Evolutionary conservation across 352 stramenopile genomes (phyloP), one percentile per base, ranked within the genome.

Genomic region (Phytophthora fragariaefolia): DNA sequence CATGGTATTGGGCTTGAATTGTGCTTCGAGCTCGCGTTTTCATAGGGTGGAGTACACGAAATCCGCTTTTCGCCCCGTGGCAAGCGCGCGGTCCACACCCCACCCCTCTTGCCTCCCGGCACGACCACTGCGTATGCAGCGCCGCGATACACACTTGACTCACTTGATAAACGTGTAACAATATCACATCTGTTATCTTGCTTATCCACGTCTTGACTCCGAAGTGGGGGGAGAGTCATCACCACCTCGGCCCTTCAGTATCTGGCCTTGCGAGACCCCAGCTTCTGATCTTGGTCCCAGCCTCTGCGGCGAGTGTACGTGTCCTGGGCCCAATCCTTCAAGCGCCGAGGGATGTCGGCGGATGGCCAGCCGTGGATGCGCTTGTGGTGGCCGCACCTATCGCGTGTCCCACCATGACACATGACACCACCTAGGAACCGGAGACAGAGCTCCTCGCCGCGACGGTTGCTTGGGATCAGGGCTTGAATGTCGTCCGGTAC

Each of bases 391-490:
- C 40, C 28, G 15, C 42, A 62, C 1, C 24, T 26, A 10, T 34
- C 28, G 12, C 28, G 28, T 26, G 54, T 53, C 10, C 40, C 54
- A 4, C 54, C 54, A 2, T n/a, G 47, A 15, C 26, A 62, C 43
- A 46, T 36, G 17, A 54, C 40, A 0, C 20, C 54, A n/a, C 27
- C 43, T 46, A 56, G 24, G 3, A 49, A 34, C 2, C 46, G 57
- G 27, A 65, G 57, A 43, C 57, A 65, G 1, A 47, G 47, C 48
- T 65, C 47, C 18, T 65, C 30, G 7, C 36, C 57, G 12, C 22
- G 28, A 1, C 57, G 30, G 24, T 65, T 65, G 0, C 1, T 18
- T 1, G 34, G 57, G 5, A 65, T 57, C 2, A 65, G n/a, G 6
- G 30, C 26, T 38, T 27, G 15, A 2, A 58, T 57, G 0, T 57